A percentile compares a stretch with the other conserved stretches of the same genome.
Evolutionary conservation across 2,329 filamentous ascomycete species (phyloP).

Genomic region (Bipolaris sorokiniana): DNA sequence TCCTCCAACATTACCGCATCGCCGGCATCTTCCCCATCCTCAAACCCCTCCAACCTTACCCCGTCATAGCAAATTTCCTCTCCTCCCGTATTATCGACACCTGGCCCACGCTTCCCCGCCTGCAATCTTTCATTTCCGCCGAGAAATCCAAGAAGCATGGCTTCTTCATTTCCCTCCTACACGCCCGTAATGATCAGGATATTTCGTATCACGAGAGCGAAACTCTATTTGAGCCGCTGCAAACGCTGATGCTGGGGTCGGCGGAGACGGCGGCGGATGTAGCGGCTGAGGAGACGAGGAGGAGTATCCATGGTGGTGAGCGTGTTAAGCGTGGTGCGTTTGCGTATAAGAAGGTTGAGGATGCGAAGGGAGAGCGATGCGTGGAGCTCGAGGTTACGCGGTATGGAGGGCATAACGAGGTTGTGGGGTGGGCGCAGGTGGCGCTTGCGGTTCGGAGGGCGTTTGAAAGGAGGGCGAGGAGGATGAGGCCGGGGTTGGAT

Average conservation of each 20-base stretch:
- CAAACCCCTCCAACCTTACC: conserved; percentile 73
- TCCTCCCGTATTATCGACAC: conserved; percentile 72
- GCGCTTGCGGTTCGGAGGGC: conserved; percentile 68
- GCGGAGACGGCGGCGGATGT: conserved; percentile 19
- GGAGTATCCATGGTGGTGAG: conserved; percentile 41
- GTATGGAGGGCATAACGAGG: conserved; percentile 66
- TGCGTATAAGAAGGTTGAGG: conserved; percentile 44
- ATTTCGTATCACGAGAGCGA: conserved; percentile 75
- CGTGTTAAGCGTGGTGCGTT: conserved; percentile 45
- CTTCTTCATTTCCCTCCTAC: conserved; percentile 67
- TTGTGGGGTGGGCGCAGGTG: conserved; percentile 70
- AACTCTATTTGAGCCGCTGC: conserved; percentile 35
- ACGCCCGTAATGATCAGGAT: conserved; percentile 80
- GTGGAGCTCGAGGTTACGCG: conserved; percentile 53
- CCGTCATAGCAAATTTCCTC: conserved; percentile 67
- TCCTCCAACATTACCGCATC: conserved; percentile 79
- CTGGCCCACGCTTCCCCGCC: conserved; percentile 75
- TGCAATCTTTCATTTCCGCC: conserved; percentile 58
- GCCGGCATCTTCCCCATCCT: conserved; percentile 80
- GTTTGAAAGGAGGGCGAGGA: conserved; percentile 59
- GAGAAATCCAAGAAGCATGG: background rate
- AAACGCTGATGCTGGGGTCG: conserved; percentile 37
- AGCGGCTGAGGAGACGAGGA: conserved; percentile 31
- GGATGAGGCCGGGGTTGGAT: conserved; percentile 33
- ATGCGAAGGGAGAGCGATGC: conserved; percentile 32